These are phyloP conservation scores for Ramalina intermedia DNA, from an alignment of 495 filamentous ascomycete genomes.

Conservation along the genomic window DNA sequence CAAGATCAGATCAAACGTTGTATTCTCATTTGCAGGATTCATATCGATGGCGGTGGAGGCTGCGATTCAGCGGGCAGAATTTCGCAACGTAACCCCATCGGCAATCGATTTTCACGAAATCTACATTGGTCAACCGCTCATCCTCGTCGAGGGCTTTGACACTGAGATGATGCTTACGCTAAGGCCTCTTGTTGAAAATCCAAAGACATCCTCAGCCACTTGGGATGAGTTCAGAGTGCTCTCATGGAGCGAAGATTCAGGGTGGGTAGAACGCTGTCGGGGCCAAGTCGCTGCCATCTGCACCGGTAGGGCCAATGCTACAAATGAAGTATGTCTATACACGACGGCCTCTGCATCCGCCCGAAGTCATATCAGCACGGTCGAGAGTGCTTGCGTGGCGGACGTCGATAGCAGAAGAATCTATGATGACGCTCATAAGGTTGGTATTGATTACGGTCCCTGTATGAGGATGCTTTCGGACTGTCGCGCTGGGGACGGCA, in stretches of 20 bases:
- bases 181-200: slow-evolving; percentile 24
- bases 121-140: slow-evolving; percentile 25
- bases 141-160: slow-evolving; percentile 24
- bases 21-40: not conserved
- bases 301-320: too few relatives aligned
- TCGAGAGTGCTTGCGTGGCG: not conserved
- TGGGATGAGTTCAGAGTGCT: slow-evolving; percentile 28
- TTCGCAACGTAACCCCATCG: not conserved
- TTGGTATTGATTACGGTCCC: not conserved
- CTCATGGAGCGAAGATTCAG: slow-evolving; percentile 20
- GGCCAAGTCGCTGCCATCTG: slow-evolving; percentile 11
- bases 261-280: slow-evolving; percentile 25
- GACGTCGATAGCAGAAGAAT: not conserved
- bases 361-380: not conserved
- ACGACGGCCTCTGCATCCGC: not conserved
- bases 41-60: slow-evolving; percentile 11
- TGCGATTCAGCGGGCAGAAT: not conserved
- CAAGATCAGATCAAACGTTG: not conserved
- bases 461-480: not conserved
- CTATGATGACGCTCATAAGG: not conserved
- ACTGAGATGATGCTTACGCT: slow-evolving; percentile 28
- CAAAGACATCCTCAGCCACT: slow-evolving; percentile 21
- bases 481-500: not conserved
- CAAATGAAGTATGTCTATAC: too few relatives aligned
- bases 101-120: slow-evolving; percentile 25